Conservation (phyloP, 192 early-diverging fungal genomes). For the Entrophospora sp. region DNA sequence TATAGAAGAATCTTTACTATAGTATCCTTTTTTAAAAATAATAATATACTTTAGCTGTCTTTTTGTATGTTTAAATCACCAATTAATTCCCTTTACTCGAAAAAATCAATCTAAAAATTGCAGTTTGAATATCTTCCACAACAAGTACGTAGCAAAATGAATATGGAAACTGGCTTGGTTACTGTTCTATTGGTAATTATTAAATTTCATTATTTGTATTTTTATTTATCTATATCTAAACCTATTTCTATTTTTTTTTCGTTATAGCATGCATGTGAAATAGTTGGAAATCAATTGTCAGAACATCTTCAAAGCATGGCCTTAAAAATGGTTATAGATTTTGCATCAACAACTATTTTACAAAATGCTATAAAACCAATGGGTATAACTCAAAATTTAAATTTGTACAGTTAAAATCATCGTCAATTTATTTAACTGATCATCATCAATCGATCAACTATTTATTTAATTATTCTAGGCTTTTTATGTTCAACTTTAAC, state of each 20-base stretch:
- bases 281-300: conserved; percentile 61
- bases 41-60: neutral
- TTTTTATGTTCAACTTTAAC: conserved; percentile 35
- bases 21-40: conserved; percentile 29
- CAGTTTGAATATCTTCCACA: conserved; percentile 73
- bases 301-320: conserved; percentile 53
- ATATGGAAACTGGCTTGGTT: conserved; percentile 39
- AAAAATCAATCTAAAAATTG: neutral
- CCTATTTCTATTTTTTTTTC: neutral
- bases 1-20: conserved; percentile 68
- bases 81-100: neutral
- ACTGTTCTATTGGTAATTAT: conserved; percentile 38
- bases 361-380: conserved; percentile 65
- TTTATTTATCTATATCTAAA: neutral
- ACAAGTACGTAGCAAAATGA: conserved; percentile 42
- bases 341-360: conserved; percentile 46
- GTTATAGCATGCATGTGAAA: conserved; percentile 60
- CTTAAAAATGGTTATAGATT: conserved; percentile 49
- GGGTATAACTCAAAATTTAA: conserved; percentile 28
- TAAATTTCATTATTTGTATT: neutral
- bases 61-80: too few relatives aligned
- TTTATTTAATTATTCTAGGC: too few relatives aligned
- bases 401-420: neutral
- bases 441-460: too few relatives aligned
- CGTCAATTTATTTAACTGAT: neutral